Conservation (phyloP, 192 early-diverging fungal genomes). For the Linnemannia hyalina region DNA sequence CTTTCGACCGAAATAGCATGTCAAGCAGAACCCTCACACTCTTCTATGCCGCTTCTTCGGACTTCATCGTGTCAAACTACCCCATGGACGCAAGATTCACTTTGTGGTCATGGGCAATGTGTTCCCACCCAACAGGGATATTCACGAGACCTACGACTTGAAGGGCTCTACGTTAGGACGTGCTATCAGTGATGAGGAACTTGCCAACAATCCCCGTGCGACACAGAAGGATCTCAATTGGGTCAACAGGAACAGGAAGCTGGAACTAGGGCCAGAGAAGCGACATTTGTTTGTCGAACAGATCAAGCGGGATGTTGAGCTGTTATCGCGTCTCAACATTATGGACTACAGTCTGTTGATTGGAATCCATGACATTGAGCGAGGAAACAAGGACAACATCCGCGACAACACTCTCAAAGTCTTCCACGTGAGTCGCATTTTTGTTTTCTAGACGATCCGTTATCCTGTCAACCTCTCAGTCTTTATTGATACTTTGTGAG, state of each 20-base stretch:
- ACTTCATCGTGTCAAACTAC: conserved; percentile 94
- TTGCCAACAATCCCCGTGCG: conserved; percentile 80
- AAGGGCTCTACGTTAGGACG: conserved; percentile 94
- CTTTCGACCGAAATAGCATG: conserved; percentile 64
- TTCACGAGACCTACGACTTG: conserved; percentile 94
- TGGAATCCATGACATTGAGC: conserved; percentile 88
- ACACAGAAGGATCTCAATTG: conserved; percentile 98
- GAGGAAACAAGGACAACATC: conserved; percentile 88
- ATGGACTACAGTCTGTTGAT: conserved; percentile 98
- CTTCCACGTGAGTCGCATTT: conserved; percentile 61
- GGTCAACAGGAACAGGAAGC: conserved; percentile 73
- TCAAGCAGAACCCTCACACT: conserved; percentile 89
- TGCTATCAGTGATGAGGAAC: conserved; percentile 78
- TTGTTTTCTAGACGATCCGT: background rate
- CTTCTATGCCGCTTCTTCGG: conserved; percentile 94
- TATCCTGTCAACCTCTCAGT: background rate
- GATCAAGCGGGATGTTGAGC: conserved; percentile 85
- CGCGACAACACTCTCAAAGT: conserved; percentile 90
- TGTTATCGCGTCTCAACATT: conserved; percentile 82
- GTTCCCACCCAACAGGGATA: conserved; percentile 95
- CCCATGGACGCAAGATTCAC: conserved; percentile 91
- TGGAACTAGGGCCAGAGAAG: conserved; percentile 87
- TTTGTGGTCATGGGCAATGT: conserved; percentile 99
- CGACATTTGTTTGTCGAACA: conserved; percentile 81
- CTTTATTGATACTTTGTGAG: background rate